Conservation (phyloP, 2,329 filamentous ascomycete species). For the Cladosporium sp. region DNA sequence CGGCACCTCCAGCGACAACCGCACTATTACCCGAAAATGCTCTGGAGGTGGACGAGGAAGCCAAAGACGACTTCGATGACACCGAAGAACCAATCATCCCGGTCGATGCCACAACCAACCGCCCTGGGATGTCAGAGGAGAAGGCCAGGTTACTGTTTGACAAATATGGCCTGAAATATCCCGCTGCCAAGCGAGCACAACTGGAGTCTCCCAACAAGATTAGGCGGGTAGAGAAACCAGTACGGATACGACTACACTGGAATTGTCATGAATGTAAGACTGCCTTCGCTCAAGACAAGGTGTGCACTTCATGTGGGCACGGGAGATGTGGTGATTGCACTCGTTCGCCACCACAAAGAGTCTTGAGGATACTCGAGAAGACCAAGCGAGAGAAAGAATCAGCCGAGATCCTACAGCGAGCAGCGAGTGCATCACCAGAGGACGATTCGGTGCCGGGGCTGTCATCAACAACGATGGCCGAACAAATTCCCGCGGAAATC, state of each 20-base stretch:
- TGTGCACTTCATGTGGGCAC: constrained; percentile 75
- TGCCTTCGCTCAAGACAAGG: constrained; percentile 66
- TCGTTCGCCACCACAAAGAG: constrained; percentile 65
- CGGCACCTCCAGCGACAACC: constrained; percentile 10
- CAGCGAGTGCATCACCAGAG: constrained; percentile 1
- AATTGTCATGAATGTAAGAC: constrained; percentile 78
- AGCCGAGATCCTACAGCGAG: background rate
- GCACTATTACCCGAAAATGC: constrained; percentile 3
- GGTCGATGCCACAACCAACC: constrained; percentile 12
- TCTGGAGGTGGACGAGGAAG: constrained; percentile 16
- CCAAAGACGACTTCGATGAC: constrained; percentile 18
- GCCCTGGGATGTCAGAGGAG: constrained; percentile 17
- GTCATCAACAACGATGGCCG: background rate
- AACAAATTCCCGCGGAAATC: background rate
- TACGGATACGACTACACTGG: constrained; percentile 72
- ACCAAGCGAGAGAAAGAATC: constrained; percentile 45
- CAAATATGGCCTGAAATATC: constrained; percentile 38
- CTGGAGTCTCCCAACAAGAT: constrained; percentile 24
- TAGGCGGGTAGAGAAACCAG: constrained; percentile 52
- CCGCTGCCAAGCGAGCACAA: constrained; percentile 13
- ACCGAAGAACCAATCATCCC: constrained; percentile 19
- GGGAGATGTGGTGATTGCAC: constrained; percentile 75
- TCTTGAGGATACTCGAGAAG: constrained; percentile 49
- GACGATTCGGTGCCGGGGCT: background rate
- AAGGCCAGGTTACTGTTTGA: constrained; percentile 38